Evolutionary conservation across 2,329 filamentous ascomycete species (phyloP), one percentile per base, ranked within the genome.

Genomic region (Penicillium sp.): DNA sequence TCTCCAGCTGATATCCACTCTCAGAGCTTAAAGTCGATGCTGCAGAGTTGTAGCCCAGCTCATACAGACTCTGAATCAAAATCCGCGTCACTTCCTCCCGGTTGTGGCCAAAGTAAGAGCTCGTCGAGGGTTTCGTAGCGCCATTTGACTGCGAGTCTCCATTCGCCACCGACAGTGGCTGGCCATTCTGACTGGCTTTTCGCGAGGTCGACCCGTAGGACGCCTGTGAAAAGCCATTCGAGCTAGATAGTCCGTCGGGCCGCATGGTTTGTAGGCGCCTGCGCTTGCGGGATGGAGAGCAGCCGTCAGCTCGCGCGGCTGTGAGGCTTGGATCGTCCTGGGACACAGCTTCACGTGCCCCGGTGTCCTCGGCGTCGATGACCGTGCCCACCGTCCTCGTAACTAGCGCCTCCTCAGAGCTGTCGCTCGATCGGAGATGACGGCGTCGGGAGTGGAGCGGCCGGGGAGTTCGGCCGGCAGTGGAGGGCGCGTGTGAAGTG

Each of bases 31-130:
- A 81, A 62, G 84, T 87, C 48, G 86, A 83, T 26, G 95, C 94
- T 13, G 94, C 91, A 13, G 83, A 82, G 61, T 87, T 83, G 73
- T 98, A 97, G 2, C 95, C 95, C 80, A 99, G 84, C 75, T 97
- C 94, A 26, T 88, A 86, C 65, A 99, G 80, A 38, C 93, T 91
- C 77, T 99, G 95, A 71, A 99, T 95, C 70, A 99, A 79, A 65
- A 98, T 90, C 57, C 95, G 85, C 5, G 94, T 96, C 48, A 98
- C 89, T 79, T 99, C 94, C 81, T 97, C 93, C 73, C 92, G 87
- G 73, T 95, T 87, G 73, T 98, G 94, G 19, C 93, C 93, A 72
- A 88, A 89, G 75, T 96, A 98, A 37, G 80, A 72, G 62, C 51
- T 70, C 62, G 42, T 65, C 5, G 69, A 64, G 11, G 72, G 68